Base-by-base conservation (phyloP, 2,329 filamentous ascomycete genomes). In the Podosphaera xanthii region DNA sequence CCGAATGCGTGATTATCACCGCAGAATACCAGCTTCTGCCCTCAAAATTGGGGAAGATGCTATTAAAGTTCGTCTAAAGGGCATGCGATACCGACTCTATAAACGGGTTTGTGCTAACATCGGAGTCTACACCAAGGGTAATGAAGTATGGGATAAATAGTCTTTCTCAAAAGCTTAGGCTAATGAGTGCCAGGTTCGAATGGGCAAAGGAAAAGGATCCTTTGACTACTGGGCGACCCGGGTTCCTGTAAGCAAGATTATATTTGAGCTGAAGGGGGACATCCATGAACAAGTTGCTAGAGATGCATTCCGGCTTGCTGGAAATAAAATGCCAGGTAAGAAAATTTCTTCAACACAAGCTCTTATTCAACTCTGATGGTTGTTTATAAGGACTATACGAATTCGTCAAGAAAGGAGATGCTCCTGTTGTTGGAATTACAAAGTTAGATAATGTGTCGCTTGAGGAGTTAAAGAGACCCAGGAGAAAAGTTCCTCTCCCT, bases 141-240 rank as follows among this genome's bases (percentile, higher is more conserved):
- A 97, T 68, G 92, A 98, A 74, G 82, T 84, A 67, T 65, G 78
- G 56, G 56, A n/a, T 50, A 14, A 10, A 44, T 9, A n/a, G 1
- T 40, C 7, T 30, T 10, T 9, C 22, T 44, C 33, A n/a, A 33
- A 33, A 33, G 34, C 57, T 30, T 40, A 14, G 4, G 22, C 50
- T 57, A 34, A 42, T 35, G 31, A 40, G 59, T 58, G 54, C 5
- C 64, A 84, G 81, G 85, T 88, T 71, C 85, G 92, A 79, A 98
- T 98, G 94, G 92, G 92, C 71, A 98, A 97, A 74, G 92, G 92
- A 73, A 98, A 98, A 71, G 92, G 92, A 66, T 86, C 84, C 62
- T 97, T 98, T 69, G 92, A 98, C 70, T 87, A 94, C 69, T 98
- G 92, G 92, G 89, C 91, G 3, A 81, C 86, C 31, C 82, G 91